Evolutionary conservation across 176 grass and related monocot species (phyloP), one percentile per base, ranked within the genome.

Genomic region (Metroxylon sagu): DNA sequence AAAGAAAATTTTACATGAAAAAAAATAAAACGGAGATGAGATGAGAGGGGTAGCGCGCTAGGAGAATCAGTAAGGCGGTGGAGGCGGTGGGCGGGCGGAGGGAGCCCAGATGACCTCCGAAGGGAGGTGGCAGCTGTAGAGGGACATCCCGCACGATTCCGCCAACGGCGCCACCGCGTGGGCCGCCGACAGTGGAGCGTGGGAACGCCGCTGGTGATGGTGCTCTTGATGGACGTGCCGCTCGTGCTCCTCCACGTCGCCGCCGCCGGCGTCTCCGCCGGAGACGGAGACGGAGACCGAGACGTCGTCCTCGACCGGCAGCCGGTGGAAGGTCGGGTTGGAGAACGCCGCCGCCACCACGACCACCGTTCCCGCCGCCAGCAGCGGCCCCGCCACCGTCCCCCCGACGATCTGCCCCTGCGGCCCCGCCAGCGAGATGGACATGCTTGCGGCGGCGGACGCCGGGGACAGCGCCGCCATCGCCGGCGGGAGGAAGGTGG

Each of bases 321-420:
- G 82, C 78, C 87, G 88, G 55, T 93, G 85, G 80, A 98, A 98
- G 19, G 88, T 89, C 16, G 94, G 88, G 60, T 85, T 93, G 6
- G 80, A 82, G 78, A 98, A 93, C 5, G 79, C 85, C 0, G 94
- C 94, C 0, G 82, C 79, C 53, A 98, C 82, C 57, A 98, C 31
- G 25, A 89, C 76, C 21, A 98, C 79, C 17, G 64, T 86, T 12
- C 88, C 76, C 2, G 84, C 84, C 18, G 94, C 84, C 62, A 89
- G 55, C 50, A 98, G 75, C 23, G 85, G 84, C 23, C 94, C 94
- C 0, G 54, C 79, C 0, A 89, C 79, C 39, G 82, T 76, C 25
- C 94, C 94, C 6, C 94, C 94, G 62, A 98, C 66, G 65, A 98
- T 64, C 79, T 89, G 94, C 31, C 94, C 94, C 66, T 98, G 94